Evolutionary conservation across 208 protist genomes (phyloP), one percentile per base, ranked within the genome.

Genomic region (Leishmania aethiopica): DNA sequence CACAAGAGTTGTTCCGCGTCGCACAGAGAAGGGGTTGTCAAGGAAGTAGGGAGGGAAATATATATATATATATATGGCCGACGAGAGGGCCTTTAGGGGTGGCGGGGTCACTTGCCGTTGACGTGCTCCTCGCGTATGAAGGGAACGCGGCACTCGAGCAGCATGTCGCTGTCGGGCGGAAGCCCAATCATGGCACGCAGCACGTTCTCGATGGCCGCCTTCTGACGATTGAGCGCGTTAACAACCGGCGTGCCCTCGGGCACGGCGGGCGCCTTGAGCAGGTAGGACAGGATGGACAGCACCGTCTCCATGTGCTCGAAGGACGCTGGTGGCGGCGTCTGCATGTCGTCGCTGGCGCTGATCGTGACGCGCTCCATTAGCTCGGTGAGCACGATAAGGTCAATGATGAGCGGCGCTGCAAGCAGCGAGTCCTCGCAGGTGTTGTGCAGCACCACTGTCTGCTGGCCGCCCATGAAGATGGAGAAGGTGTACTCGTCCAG

Each of bases 381-480:
- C 91, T 99, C 99, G 45, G 97, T 97, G 8, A 99, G 84, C 47
- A 99, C 88, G 66, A 98, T 90, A 22, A 99, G 90, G 90, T 99
- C 99, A 69, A 99, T 91, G 84, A 99, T 99, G 59, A 99, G 87
- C 67, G 99, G 99, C 32, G 98, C 87, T 51, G 99, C 99, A 1
- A 99, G 93, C 11, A 99, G 93, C 3, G 99, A 99, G 89, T 99
- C 99, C 91, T 99, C 98, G 86, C 99, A 99, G 53, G 97, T 99
- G 93, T 99, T 99, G 89, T 99, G 98, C 75, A 99, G 80, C 53
- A 93, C 92, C 19, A 99, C 92, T 55, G 96, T 98, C 79, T 99
- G 99, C 85, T 96, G 77, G 49, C 99, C 99, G 69, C 98, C 98
- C 96, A 99, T 98, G 91, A 99, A 99, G 79, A 99, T 99, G 74